Base-by-base conservation (phyloP, 441 rosid species). In the Gossypium trilobum region DNA sequence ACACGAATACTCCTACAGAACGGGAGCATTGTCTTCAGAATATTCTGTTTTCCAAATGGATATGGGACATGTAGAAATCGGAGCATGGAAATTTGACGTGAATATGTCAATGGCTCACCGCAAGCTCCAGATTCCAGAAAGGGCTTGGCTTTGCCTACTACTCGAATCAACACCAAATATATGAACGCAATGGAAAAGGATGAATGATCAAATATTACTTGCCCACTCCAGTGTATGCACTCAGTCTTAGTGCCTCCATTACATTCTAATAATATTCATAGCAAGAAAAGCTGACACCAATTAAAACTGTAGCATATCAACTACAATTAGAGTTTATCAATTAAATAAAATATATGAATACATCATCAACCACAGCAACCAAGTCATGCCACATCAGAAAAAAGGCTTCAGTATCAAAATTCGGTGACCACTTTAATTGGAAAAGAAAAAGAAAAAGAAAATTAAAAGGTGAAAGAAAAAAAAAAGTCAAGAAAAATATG, bases 371-470 rank as follows among this genome's bases (percentile, higher is more conserved):
- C 78, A 78, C 6, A 54, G 72, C 63, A 74, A 66, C 77, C 57
- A 81, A 76, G 61, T 75, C 78, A 77, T 77, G 80, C 63, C 76
- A 77, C 72, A 73, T 73, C 73, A 74, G 62, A 48, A 33, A 60
- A 72, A 54, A 54, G 48, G 64, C 27, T 66, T 46, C 10, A 62
- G 67, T 44, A 73, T 56, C 83, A 76, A 77, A 79, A 76, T 78
- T 77, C 68, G 17, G 73, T 55, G 75, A 80, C 80, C 79, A 80
- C 75, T 78, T 81, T 77, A 77, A 74, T 76, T 54, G 56, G 44
- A 36, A 46, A 36, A 36, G 16, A 62, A 72, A 29, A 59, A 29
- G 9, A 23, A 23, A 31, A 60, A 60, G 0, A 23, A 23, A 57
- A 23, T 57, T 68, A 70, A 62, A 63, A 74, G 22, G 57, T 29